Evolutionary conservation across 2,329 filamentous ascomycete species (phyloP), one percentile per base, ranked within the genome.

Genomic region (Cercospora zeina): DNA sequence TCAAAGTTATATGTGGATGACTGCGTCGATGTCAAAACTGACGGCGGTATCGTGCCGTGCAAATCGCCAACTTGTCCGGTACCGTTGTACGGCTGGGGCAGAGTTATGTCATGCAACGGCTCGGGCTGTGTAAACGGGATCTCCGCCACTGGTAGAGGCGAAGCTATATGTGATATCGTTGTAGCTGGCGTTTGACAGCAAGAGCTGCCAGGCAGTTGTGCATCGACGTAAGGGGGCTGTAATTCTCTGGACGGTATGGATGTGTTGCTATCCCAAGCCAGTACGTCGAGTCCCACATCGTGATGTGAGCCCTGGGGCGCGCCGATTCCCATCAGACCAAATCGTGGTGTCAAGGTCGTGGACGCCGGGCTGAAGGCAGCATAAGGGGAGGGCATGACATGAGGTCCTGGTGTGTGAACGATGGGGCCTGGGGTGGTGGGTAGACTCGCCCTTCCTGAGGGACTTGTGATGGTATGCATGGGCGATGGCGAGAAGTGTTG

Each of bases 271-370:
- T 71, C 59, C 72, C 72, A 74, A 7, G 63, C 45, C 56, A 73
- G 55, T 13, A 67, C 49, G 65, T 72, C 65, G 9, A 66, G 65
- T 11, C 63, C 60, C 5, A 62, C 42, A 36, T 61, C 39, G n/a
- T 65, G 59, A 10, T 59, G 45, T 16, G 56, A 59, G n/a, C 71
- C 69, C 62, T 68, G 65, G 7, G 69, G 68, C 13, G 65, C 67
- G 19, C 70, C 72, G 9, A 74, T 63, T 4, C 70, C 72, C 70
- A 74, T 73, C 62, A 71, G 68, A 13, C 70, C 70, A 53, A 74
- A 74, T n/a, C 68, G 68, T 30, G 71, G 67, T 13, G 67, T 67
- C 24, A 70, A 50, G 34, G 63, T 57, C 5, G 49, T 66, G 13
- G 59, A 61, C 45, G 58, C 58, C 14, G 62, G 55, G 14, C 58